phyloP scores from a whole-genome alignment of 2,329 filamentous ascomycete species.

The Penicillium sp. region DNA sequence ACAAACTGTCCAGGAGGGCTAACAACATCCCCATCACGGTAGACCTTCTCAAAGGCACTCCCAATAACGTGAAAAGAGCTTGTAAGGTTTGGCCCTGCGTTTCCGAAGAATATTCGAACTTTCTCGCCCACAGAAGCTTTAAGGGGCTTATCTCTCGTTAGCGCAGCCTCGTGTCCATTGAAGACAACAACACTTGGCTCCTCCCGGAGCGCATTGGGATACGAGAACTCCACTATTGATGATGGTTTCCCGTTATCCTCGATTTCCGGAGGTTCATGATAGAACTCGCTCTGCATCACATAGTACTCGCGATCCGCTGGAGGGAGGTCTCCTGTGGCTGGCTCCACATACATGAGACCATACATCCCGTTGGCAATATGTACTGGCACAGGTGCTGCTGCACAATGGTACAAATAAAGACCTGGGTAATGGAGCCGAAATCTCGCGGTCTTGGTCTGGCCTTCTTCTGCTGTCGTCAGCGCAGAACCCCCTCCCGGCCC shows the following conservation, averaged over 20 bases:
- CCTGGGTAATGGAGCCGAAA: not conserved
- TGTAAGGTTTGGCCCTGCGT: not conserved
- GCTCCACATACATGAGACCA: not conserved
- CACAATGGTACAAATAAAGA: not conserved
- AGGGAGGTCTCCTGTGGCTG: slow-evolving; percentile 20
- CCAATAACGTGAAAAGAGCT: not conserved
- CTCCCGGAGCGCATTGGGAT: not conserved
- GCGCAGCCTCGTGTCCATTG: not conserved
- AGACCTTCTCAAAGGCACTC: not conserved
- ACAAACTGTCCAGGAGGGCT: not conserved
- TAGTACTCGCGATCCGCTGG: slow-evolving; percentile 31
- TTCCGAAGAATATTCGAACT: not conserved
- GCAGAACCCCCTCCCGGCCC: not conserved
- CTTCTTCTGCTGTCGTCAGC: not conserved
- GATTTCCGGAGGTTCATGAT: slow-evolving; percentile 30
- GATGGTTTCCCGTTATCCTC: slow-evolving; percentile 26
- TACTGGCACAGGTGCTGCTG: not conserved
- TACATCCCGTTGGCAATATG: not conserved
- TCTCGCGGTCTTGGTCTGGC: not conserved
- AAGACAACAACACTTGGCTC: not conserved
- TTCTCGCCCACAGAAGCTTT: not conserved
- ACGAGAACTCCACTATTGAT: slow-evolving; percentile 19
- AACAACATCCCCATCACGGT: not conserved
- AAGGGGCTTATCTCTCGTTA: not conserved
- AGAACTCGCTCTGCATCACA: slow-evolving; percentile 34